phyloP scores from a whole-genome alignment of 2,329 filamentous ascomycete genomes.

The Pestalotiopsis sp. region DNA sequence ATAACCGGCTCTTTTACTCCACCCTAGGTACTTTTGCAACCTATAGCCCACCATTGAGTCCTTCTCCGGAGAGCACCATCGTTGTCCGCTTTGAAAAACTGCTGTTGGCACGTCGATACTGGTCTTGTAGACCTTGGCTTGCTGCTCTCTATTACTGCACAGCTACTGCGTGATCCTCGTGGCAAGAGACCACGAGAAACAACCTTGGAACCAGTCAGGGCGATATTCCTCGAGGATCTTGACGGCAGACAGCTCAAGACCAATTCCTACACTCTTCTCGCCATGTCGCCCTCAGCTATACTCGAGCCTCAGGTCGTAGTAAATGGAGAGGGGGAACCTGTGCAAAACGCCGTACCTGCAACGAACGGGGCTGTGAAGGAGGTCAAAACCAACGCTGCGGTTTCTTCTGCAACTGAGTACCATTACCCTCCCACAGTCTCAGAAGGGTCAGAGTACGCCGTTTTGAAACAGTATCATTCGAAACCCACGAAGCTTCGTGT shows the following conservation, averaged over 20 bases:
- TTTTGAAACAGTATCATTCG: constrained; percentile 35
- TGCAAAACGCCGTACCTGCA: neutral
- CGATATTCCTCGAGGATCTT: too few species aligned
- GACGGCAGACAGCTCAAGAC: neutral
- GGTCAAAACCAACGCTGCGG: constrained; percentile 7
- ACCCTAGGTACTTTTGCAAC: neutral
- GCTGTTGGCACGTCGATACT: neutral
- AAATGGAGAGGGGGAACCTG: neutral
- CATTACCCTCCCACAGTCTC: constrained; percentile 24
- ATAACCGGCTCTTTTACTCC: neutral
- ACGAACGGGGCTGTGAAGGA: constrained; percentile 5
- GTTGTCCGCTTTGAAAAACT: neutral
- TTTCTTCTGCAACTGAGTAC: constrained; percentile 16
- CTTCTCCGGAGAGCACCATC: neutral
- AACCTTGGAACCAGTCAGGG: neutral
- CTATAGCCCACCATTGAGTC: neutral
- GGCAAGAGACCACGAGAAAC: too few species aligned
- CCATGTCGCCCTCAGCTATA: neutral
- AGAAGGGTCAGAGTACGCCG: constrained; percentile 23
- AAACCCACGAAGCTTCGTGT: constrained; percentile 35
- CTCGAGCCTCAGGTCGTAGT: constrained; percentile 1
- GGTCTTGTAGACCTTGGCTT: neutral
- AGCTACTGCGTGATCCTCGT: too few species aligned
- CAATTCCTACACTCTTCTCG: neutral
- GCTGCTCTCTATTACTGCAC: too few species aligned